Evolutionary conservation across 208 protist species (phyloP), one percentile per base, ranked within the genome.

Genomic region (Trypanosomatidae sp.): DNA sequence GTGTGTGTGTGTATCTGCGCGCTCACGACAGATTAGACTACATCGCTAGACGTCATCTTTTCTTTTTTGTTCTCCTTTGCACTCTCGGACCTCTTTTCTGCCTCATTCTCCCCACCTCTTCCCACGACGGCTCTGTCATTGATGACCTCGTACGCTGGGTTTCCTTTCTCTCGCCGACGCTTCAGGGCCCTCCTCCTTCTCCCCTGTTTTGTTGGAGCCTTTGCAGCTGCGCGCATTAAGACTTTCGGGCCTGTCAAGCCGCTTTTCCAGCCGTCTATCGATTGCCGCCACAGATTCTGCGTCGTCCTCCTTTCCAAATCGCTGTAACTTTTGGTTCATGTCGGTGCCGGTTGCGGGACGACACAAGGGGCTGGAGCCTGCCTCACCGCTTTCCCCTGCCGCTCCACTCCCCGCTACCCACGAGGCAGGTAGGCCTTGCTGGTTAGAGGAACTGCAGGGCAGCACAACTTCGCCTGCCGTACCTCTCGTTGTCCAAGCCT

Each of bases 311-410:
- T 28, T 25, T 44, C 41, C 17, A 65, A 17, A 65, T 25, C 60
- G 22, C 10, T 13, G 2, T n/a, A n/a, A 22, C 13, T 15, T 17
- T 12, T 19, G 60, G 15, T 25, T 46, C 33, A 80, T 80, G 76
- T 66, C 76, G 12, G 70, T 69, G 8, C 76, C 76, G 7, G 58
- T 80, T 25, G 76, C 76, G 6, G 76, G 76, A 1, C 70, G 76
- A 19, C 69, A 70, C 15, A 80, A 80, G 52, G 76, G 76, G 36
- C 49, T 64, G 44, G 44, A 28, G 3, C 46, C 60, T 53, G 12
- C 53, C 12, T 30, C 67, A 6, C 39, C 66, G 19, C 66, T 33
- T 1, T 30, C 66, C 12, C n/a, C 66, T 44, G 28, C 33, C 1
- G 8, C 22, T 6, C 33, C 33, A 9, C 10, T 39, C 28, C 46